Percentiles rank a stretch among this genome's conserved stretches.
Evolutionary conservation across 2,329 filamentous ascomycete species (phyloP).

Genomic region (Fusarium musae): DNA sequence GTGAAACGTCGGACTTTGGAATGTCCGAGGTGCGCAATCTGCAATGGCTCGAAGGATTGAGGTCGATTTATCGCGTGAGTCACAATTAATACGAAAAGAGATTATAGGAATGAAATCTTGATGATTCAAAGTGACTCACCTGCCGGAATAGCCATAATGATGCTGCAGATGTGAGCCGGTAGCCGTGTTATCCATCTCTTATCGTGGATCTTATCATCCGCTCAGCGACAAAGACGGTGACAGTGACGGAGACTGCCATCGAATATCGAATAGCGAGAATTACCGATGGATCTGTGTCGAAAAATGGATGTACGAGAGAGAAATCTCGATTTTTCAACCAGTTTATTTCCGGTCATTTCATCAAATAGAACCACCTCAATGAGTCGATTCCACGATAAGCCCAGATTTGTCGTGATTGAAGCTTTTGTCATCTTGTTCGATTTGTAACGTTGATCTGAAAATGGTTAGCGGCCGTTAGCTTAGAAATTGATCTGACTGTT

Average conservation of each 20-base stretch:
- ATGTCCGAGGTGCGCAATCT: conserved; percentile 11
- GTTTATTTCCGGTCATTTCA: no score
- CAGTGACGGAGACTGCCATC: background rate
- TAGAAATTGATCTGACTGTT: conserved; percentile 19
- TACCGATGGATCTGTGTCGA: accelerated
- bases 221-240: background rate
- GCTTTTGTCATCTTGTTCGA: conserved; percentile 19
- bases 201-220: background rate
- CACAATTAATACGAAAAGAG: background rate
- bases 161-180: background rate
- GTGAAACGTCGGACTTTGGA: background rate
- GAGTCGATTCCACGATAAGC: background rate
- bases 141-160: background rate
- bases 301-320: no score
- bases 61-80: background rate
- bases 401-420: background rate
- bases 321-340: accelerated
- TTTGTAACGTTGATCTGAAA: conserved; percentile 9
- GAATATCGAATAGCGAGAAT: background rate
- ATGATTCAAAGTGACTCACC: conserved; percentile 1
- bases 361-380: background rate
- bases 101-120: background rate
- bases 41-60: background rate
- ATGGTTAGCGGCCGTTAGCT: conserved; percentile 6
- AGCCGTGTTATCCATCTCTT: background rate